Evolutionary conservation across 2,329 filamentous ascomycete genomes (phyloP).

Genomic region (Claviceps capensis): DNA sequence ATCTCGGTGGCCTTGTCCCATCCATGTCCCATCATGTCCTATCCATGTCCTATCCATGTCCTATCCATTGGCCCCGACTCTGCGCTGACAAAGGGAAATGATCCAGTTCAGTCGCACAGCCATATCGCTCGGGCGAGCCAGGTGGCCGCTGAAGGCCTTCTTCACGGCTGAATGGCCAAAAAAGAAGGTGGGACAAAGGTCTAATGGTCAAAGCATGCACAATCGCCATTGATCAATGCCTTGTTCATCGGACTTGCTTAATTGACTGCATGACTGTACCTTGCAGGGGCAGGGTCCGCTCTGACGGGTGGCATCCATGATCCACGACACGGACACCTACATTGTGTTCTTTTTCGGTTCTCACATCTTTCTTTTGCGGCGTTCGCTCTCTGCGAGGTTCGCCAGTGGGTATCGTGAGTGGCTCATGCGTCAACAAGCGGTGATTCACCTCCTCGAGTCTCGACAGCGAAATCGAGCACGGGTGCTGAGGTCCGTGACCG

Average conservation of each 20-base stretch:
- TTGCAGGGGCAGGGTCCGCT: background rate
- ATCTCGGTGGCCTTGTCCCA: background rate
- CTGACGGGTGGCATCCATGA: background rate
- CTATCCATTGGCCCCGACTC: slow-evolving; percentile 1
- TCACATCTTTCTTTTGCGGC: background rate
- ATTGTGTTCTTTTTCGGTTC: background rate
- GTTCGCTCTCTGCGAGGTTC: background rate
- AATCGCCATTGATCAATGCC: background rate
- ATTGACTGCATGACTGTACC: slow-evolving; percentile 1
- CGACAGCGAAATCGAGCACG: background rate
- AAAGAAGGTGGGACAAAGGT: background rate
- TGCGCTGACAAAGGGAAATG: slow-evolving; percentile 1
- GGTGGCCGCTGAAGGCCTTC: background rate
- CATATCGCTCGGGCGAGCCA: background rate
- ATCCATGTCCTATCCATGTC: background rate
- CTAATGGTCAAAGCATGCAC: background rate
- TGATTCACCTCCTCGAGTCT: background rate
- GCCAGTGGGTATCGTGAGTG: background rate
- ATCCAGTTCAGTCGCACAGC: background rate
- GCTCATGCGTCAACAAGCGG: background rate
- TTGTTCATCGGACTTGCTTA: background rate
- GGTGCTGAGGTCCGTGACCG: background rate
- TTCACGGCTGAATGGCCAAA: background rate
- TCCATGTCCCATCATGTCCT: too few species aligned
- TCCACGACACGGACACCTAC: background rate